These are phyloP conservation scores for Hydrangea macrophylla DNA, from an alignment of 148 eudicot genomes.

Conservation along the genomic window DNA sequence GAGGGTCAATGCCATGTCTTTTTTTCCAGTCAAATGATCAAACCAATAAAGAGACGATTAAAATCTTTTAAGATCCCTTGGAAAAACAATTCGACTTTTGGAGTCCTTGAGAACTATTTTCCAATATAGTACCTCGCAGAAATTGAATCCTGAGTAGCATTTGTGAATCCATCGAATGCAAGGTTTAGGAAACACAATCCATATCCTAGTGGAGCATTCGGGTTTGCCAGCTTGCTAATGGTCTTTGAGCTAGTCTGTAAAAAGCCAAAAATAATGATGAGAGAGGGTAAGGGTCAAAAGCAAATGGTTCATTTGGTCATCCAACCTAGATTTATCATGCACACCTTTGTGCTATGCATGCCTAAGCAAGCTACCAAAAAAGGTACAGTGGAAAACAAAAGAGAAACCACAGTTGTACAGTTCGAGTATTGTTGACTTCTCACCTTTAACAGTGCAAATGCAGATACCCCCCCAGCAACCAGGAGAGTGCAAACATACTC, in stretches of 20 bases:
- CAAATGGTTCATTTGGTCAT: background rate
- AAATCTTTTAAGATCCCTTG: background rate
- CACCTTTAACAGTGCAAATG: slow-evolving; percentile 88
- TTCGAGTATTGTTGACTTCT: background rate
- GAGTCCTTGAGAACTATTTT: too few relatives aligned
- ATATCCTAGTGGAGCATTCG: slow-evolving; percentile 96
- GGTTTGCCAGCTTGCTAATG: slow-evolving; percentile 86
- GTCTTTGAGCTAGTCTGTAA: slow-evolving; percentile 91
- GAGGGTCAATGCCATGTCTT: too few relatives aligned
- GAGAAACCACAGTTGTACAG: background rate
- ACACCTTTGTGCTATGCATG: background rate
- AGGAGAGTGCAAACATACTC: slow-evolving; percentile 80
- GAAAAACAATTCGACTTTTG: background rate
- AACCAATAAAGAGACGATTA: background rate
- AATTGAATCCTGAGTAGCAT: slow-evolving; percentile 98
- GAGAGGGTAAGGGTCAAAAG: background rate
- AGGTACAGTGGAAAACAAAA: too few relatives aligned
- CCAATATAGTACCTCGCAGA: slow-evolving; percentile 50
- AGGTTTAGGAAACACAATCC: slow-evolving; percentile 91
- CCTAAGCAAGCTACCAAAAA: slow-evolving; percentile 1
- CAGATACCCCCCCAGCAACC: slow-evolving; percentile 93
- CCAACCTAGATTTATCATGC: background rate
- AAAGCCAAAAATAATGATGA: background rate
- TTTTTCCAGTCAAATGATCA: background rate
- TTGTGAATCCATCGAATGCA: slow-evolving; percentile 97